Evolutionary conservation across 352 stramenopile species (phyloP), one percentile per base, ranked within the genome.

Genomic region (Blastocystis sp.): DNA sequence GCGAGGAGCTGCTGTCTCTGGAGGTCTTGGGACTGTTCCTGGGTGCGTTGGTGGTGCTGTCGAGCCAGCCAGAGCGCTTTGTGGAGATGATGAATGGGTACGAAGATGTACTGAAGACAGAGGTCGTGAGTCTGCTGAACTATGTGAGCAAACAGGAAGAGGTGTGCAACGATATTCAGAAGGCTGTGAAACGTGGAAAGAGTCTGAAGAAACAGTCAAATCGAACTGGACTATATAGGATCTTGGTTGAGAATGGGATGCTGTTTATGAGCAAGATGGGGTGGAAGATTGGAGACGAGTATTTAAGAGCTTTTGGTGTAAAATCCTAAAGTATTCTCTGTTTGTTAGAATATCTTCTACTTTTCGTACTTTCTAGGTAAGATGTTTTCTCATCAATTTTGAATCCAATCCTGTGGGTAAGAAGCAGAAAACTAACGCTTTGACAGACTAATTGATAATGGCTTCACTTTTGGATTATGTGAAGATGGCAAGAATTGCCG

Each of bases 401-500:
- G 37, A 8, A 16, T 75, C 24, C 45, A 78, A 43, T 78, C 8
- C 45, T 64, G 11, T 59, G 16, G 6, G n/a, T 11, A 26, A 76
- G 4, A 37, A 81, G 26, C 50, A 1, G 26, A 16, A 43, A 53
- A 24, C 45, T 47, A 75, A 20, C 6, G 13, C 13, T 75, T 75
- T 47, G n/a, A 13, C 45, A 75, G 64, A 16, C 45, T 75, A 47
- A 43, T 78, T 70, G 5, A 18, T 16, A 41, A 88, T 88, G 76
- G 18, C 37, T 34, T 63, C 16, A 39, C 9, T 70, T 39, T 39
- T 24, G 18, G 62, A 88, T 41, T 50, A 88, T 76, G 93, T 95
- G 45, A 95, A 94, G 91, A 92, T 96, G 73, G 93, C 93, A 79
- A 94, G 94, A 91, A 91, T 98, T 85, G 94, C 94, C 62, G 95